phyloP scores from a whole-genome alignment of 2,329 filamentous ascomycete genomes.

The Aspergillus carbonarius region DNA sequence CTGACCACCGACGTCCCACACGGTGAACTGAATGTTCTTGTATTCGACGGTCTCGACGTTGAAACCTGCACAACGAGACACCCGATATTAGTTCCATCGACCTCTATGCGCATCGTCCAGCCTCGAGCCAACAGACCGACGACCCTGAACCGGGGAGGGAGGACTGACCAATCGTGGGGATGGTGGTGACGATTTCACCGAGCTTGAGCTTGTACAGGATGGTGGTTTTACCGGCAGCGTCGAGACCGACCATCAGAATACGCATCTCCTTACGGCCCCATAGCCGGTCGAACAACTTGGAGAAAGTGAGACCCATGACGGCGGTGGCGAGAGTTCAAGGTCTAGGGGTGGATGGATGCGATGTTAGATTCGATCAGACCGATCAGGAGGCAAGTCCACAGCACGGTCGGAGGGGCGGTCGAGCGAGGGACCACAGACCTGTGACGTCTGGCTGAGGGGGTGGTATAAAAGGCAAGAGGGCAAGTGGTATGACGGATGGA shows the following conservation, averaged over 20 bases:
- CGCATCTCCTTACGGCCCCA: slow-evolving; percentile 99
- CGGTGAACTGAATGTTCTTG: slow-evolving; percentile 99
- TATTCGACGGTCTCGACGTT: slow-evolving; percentile 99
- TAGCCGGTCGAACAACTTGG: slow-evolving; percentile 92
- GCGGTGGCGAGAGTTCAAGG: slow-evolving; percentile 35
- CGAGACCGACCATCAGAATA: slow-evolving; percentile 99
- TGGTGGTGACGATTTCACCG: slow-evolving; percentile 96
- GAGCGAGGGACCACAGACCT: not conserved
- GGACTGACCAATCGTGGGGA: slow-evolving; percentile 88
- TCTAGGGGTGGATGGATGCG: slow-evolving; percentile 16
- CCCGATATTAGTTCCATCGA: slow-evolving; percentile 11
- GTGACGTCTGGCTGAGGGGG: not conserved
- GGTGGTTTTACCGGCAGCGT: slow-evolving; percentile 99
- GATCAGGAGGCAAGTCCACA: slow-evolving; percentile 3
- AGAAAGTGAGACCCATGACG: slow-evolving; percentile 97
- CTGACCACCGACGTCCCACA: slow-evolving; percentile 99
- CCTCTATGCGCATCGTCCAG: not conserved
- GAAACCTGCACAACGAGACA: slow-evolving; percentile 65
- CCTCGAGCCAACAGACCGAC: not conserved
- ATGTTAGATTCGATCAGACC: slow-evolving; percentile 20
- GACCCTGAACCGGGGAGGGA: slow-evolving; percentile 5
- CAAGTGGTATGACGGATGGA: slow-evolving; percentile 14
- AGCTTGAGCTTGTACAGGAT: slow-evolving; percentile 99
- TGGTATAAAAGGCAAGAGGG: not conserved
- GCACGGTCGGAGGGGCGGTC: not conserved